Conservation (phyloP, 257 asterid species). For the Prunella vulgaris region DNA sequence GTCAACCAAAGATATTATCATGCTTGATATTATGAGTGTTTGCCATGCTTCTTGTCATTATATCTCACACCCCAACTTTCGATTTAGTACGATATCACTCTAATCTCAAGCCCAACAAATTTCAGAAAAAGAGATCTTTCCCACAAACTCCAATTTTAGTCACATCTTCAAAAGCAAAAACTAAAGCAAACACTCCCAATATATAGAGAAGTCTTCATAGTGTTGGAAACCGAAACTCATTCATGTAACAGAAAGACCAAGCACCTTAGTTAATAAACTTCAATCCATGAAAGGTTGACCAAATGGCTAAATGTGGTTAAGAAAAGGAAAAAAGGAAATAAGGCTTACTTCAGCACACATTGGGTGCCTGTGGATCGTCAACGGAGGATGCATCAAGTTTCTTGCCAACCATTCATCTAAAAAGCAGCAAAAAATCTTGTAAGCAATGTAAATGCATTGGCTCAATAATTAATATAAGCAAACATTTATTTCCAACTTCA, state of each 20-base stretch:
- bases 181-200: neutral
- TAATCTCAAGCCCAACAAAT: too few species aligned
- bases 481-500: neutral
- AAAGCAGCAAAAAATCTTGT: neutral
- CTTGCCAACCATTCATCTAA: neutral
- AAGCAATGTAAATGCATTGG: neutral
- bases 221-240: neutral
- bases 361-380: slow-evolving; percentile 71
- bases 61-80: too few species aligned
- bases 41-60: too few species aligned
- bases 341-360: slow-evolving; percentile 75
- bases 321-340: neutral
- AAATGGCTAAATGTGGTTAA: neutral
- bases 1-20: too few species aligned
- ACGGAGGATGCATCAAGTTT: slow-evolving; percentile 62
- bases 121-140: neutral
- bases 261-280: neutral
- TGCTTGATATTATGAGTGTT: too few species aligned
- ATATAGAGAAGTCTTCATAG: neutral
- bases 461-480: neutral
- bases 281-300: neutral
- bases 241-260: neutral
- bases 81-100: too few species aligned
- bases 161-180: neutral
- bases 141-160: neutral